These are phyloP conservation scores for Apiotrichum sp. DNA, from an alignment of 1,284 basidiomycete genomes.

Conservation along the genomic window DNA sequence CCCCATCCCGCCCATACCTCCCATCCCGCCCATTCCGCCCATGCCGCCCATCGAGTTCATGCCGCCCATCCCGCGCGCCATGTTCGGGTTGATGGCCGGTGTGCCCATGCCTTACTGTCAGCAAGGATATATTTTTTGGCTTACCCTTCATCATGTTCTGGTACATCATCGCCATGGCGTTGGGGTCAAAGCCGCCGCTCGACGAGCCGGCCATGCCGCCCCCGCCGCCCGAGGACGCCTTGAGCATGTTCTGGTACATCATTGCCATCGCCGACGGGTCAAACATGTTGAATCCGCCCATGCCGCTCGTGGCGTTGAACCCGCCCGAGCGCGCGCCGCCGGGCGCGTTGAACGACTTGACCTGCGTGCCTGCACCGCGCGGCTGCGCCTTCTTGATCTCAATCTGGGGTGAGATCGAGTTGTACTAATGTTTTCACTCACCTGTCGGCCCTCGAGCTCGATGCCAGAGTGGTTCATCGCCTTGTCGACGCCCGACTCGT, in stretches of 20 bases:
- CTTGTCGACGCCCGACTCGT: slow-evolving; percentile 76
- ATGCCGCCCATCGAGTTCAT: slow-evolving; percentile 16
- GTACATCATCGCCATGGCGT: slow-evolving; percentile 54
- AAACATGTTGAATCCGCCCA: slow-evolving; percentile 39
- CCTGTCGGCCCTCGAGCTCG: slow-evolving; percentile 86
- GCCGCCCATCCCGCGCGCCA: slow-evolving; percentile 24
- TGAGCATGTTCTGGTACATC: slow-evolving; percentile 54
- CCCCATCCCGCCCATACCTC: slow-evolving; percentile 13
- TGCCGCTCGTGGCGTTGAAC: slow-evolving; percentile 16
- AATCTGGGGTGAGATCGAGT: slow-evolving; percentile 55
- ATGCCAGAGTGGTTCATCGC: slow-evolving; percentile 78
- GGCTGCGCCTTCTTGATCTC: slow-evolving; percentile 92
- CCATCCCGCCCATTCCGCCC: slow-evolving; percentile 40
- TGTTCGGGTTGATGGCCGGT: slow-evolving; percentile 46
- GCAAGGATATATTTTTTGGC: background rate
- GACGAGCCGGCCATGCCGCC: slow-evolving; percentile 39
- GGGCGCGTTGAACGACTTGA: slow-evolving; percentile 37
- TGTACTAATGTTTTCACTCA: slow-evolving; percentile 45
- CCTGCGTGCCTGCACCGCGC: slow-evolving; percentile 49
- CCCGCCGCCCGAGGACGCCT: slow-evolving; percentile 26
- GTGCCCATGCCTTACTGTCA: slow-evolving; percentile 27
- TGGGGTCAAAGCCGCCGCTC: slow-evolving; percentile 48
- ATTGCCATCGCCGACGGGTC: slow-evolving; percentile 52
- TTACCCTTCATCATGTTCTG: slow-evolving; percentile 50
- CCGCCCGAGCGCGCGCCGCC: slow-evolving; percentile 20